Evolutionary conservation across 495 filamentous ascomycete genomes (phyloP).

Genomic region (Rostrohypoxylon terebratum): DNA sequence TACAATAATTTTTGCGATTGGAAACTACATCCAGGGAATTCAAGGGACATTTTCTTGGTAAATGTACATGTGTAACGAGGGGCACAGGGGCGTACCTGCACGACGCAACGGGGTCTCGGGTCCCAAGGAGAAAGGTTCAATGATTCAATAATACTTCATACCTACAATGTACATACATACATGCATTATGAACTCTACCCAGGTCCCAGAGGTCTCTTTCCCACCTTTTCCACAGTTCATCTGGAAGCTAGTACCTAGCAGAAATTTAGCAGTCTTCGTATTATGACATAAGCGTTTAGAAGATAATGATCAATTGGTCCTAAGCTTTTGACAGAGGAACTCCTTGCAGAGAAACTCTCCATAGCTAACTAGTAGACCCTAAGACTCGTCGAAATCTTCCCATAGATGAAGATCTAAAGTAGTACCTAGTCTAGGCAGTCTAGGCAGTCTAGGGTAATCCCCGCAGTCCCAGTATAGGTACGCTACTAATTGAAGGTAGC

Average conservation of each 20-base stretch:
- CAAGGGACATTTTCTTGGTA: conserved; percentile 19
- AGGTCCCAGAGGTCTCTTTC: not conserved
- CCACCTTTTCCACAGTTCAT: not conserved
- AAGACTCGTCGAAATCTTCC: conserved; percentile 7
- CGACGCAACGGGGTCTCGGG: conserved; percentile 12
- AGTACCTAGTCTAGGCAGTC: no score
- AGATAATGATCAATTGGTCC: conserved; percentile 30
- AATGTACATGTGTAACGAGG: conserved; percentile 32
- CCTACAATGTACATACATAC: not conserved
- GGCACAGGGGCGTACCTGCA: conserved; percentile 13
- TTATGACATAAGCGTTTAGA: conserved; percentile 28
- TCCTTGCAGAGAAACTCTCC: conserved; percentile 29
- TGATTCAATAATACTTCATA: not conserved
- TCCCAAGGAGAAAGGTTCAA: not conserved
- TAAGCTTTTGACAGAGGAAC: conserved; percentile 26
- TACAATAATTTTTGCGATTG: not conserved
- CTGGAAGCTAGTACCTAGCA: no score
- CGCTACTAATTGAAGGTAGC: not conserved
- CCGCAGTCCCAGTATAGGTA: conserved; percentile 30
- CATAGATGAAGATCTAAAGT: conserved; percentile 2
- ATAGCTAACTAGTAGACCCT: conserved; percentile 10
- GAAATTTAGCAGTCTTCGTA: conserved; percentile 1
- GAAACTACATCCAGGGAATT: not conserved
- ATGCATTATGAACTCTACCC: not conserved
- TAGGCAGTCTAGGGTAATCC: conserved; percentile 31